phyloP scores from a whole-genome alignment of 2,329 filamentous ascomycete species.

The Paraphoma chrysanthemicola region DNA sequence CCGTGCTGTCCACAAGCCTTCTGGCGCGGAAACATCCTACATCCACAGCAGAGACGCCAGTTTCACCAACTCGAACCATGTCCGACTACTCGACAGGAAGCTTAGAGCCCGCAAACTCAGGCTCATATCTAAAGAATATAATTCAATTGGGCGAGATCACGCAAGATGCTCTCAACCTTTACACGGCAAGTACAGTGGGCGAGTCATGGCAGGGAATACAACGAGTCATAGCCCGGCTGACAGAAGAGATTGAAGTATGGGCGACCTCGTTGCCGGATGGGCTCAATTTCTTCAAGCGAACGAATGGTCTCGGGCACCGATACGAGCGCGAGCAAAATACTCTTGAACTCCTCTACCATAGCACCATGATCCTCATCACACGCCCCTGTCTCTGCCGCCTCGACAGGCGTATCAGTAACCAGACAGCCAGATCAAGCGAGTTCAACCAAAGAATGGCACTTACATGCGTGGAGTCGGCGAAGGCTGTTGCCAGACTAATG shows the following conservation, averaged over 20 bases:
- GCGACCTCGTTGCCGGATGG: constrained; percentile 31
- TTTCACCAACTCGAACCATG: background rate
- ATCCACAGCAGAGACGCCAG: background rate
- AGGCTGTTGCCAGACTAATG: constrained; percentile 40
- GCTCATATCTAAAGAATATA: constrained; percentile 23
- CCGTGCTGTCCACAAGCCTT: background rate
- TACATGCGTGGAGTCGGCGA: constrained; percentile 44
- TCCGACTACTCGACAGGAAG: background rate
- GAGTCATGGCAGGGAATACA: constrained; percentile 47
- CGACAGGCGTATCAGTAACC: constrained; percentile 38
- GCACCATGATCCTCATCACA: constrained; percentile 43
- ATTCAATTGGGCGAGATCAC: constrained; percentile 37
- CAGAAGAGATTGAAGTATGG: constrained; percentile 45
- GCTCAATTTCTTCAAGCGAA: constrained; percentile 19
- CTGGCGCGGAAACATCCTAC: background rate
- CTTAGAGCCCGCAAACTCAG: constrained; percentile 23
- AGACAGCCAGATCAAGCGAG: constrained; percentile 34
- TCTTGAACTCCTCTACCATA: constrained; percentile 27
- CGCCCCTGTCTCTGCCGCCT: constrained; percentile 50
- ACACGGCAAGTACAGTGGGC: constrained; percentile 34
- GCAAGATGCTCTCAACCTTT: constrained; percentile 41
- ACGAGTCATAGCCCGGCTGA: constrained; percentile 32
- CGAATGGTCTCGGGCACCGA: background rate
- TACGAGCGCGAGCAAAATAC: constrained; percentile 21
- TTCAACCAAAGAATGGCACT: constrained; percentile 42